Evolutionary conservation across 1,139 yeast genomes (phyloP), one percentile per base, ranked within the genome.

Genomic region (Geotrichum bryndzae): DNA sequence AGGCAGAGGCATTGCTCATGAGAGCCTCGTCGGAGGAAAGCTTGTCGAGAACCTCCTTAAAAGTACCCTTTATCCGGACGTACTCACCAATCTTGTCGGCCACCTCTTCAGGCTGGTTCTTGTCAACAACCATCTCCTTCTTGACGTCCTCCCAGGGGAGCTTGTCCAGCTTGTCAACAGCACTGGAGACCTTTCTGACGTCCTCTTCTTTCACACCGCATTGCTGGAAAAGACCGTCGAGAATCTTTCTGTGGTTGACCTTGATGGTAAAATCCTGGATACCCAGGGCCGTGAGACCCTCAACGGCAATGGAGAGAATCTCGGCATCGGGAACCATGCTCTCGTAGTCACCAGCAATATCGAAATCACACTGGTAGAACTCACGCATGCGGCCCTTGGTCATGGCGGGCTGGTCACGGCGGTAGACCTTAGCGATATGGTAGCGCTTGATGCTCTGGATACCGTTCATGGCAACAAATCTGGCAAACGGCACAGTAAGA

Each of bases 401-500:
- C 99, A 94, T 94, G 18, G 99, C 99, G 5, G 99, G 99, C 77
- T 94, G 99, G 74, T 94, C 99, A 78, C 99, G 87, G 79, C 99
- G 85, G 78, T 94, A 94, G 61, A 94, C 99, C 77, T 94, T 94
- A 69, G 99, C 99, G 68, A 94, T 90, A 78, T 94, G 99, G 76
- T 86, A 94, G 73, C 99, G 83, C 78, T 94, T 94, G 76, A 94
- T 94, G 73, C 81, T 84, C 69, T 90, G 87, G 66, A 94, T 83
- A 71, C 90, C 90, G 79, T 94, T 94, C 87, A 90, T 88, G 46
- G 99, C 99, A 62, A 94, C 96, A 72, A 83, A 94, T 74, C 99
- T 83, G 13, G 99, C 99, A 78, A 94, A 94, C 61, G 99, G 99
- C 54, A 94, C 99, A 0, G 99, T 94, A 75, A 94, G 82, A 75